Base-by-base conservation (phyloP, 1,284 basidiomycete species). In the Entoloma clypeatum region DNA sequence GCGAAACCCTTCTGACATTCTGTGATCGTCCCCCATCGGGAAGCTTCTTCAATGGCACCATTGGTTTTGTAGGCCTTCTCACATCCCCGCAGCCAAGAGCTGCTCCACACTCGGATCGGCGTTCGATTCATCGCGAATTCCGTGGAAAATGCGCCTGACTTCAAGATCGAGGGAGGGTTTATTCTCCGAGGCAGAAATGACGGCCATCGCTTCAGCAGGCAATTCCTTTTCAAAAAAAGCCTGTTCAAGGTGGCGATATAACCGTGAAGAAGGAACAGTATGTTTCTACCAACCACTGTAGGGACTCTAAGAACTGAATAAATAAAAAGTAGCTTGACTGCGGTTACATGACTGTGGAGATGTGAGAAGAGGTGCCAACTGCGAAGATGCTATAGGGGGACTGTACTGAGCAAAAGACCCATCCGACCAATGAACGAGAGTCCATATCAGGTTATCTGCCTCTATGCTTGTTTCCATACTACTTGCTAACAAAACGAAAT, bases 251-350 rank as follows among this genome's bases (percentile, higher is more conserved):
- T 14, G 26, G 22, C 10, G 39, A 19, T 33, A 33, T 34, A 31
- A n/a, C 7, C 16, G 13, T 18, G 4, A 35, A 10, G 13, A 16
- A 14, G 19, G 13, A 13, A 9, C 8, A 23, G 39, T 16, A 26
- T 38, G 18, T 31, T 36, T 14, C 13, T 13, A 41, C 47, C 17
- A 39, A 57, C 58, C 78, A 87, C 59, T 84, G 70, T 8, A 83
- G 84, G 7, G 81, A 84, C 57, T 86, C 84, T 27, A 81, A 82
- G 19, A 86, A 68, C 74, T 77, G 38, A 30, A 29, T 31, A 21
- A 25, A 18, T 23, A 21, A 3, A 10, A 33, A 31, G 5, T 11
- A 22, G 7, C n/a, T n/a, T n/a, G n/a, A n/a, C n/a, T n/a, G n/a
- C n/a, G n/a, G n/a, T n/a, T n/a, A n/a, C n/a, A n/a, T n/a, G n/a